phyloP scores from a whole-genome alignment of 2,329 filamentous ascomycete species.

The Hypoxylon sp. region DNA sequence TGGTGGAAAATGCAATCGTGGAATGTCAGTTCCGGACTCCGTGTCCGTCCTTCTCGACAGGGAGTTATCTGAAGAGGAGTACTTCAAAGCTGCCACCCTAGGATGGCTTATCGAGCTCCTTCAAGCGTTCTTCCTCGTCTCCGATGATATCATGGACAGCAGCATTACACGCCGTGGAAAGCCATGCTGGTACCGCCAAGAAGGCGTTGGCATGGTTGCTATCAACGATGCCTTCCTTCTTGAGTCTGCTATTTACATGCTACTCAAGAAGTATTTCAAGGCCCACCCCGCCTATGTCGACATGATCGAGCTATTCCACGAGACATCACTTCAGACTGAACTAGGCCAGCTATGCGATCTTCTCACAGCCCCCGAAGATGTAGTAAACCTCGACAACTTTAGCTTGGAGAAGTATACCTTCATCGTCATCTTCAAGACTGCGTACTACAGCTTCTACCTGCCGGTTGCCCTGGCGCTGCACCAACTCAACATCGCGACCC shows the following conservation, averaged over 20 bases:
- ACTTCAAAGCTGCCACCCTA: conserved; percentile 87
- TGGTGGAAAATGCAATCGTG: conserved; percentile 98
- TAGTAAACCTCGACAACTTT: conserved; percentile 95
- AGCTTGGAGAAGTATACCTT: conserved; percentile 95
- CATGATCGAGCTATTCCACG: conserved; percentile 95
- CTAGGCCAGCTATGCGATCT: conserved; percentile 95
- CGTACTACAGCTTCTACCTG: conserved; percentile 99
- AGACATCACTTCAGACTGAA: conserved; percentile 93
- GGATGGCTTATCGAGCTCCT: conserved; percentile 99
- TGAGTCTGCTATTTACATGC: conserved; percentile 88
- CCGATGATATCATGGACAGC: conserved; percentile 98
- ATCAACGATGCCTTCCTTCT: conserved; percentile 99
- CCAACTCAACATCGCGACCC: conserved; percentile 86
- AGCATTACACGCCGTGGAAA: conserved; percentile 94
- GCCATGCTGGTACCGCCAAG: conserved; percentile 96
- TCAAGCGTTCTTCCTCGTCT: conserved; percentile 98
- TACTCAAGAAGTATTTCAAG: conserved; percentile 95
- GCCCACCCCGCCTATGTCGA: conserved; percentile 90
- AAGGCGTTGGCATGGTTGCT: conserved; percentile 92
- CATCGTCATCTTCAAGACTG: conserved; percentile 99
- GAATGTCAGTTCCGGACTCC: conserved; percentile 97
- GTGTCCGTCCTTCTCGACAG: conserved; percentile 81
- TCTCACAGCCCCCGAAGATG: conserved; percentile 94
- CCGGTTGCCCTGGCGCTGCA: conserved; percentile 92
- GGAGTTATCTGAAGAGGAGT: conserved; percentile 83